A percentile compares a stretch with the other conserved stretches of the same genome.
These are phyloP conservation scores for Kodamaea suecica DNA, from an alignment of 1,139 yeast species.

Conservation along the genomic window DNA sequence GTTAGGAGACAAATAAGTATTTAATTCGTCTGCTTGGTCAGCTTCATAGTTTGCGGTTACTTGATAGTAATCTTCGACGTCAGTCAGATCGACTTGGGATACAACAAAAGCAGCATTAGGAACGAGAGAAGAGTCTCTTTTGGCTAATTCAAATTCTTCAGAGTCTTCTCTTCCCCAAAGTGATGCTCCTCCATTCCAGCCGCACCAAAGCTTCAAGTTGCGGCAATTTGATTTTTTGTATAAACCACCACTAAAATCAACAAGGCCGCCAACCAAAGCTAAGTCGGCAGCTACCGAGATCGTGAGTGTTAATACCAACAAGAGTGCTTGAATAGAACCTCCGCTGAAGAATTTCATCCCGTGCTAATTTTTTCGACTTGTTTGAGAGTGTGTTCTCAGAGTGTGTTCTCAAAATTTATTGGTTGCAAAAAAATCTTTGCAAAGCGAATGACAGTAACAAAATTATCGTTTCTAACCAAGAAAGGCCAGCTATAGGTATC, in stretches of 20 bases:
- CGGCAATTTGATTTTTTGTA: slow-evolving; percentile 1
- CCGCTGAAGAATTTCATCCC: neutral
- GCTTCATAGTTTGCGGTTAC: slow-evolving; percentile 21
- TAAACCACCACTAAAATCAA: slow-evolving; percentile 3
- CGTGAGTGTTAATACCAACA: slow-evolving; percentile 8
- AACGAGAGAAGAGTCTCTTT: slow-evolving; percentile 18
- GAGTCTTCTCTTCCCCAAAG: slow-evolving; percentile 14
- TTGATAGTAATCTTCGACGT: slow-evolving; percentile 17
- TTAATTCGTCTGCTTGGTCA: slow-evolving; percentile 18
- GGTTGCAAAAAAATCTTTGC: slow-evolving; percentile 1
- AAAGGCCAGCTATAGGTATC: neutral
- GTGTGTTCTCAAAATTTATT: neutral
- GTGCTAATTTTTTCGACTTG: neutral
- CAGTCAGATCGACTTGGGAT: slow-evolving; percentile 17
- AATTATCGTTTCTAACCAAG: neutral
- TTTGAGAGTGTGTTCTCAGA: neutral
- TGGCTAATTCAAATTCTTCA: slow-evolving; percentile 25
- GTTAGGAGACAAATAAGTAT: slow-evolving; percentile 12
- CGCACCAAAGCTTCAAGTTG: slow-evolving; percentile 5
- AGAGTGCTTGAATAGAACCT: neutral
- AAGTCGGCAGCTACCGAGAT: slow-evolving; percentile 9
- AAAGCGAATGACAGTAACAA: neutral
- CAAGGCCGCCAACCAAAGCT: slow-evolving; percentile 8
- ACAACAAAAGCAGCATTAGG: slow-evolving; percentile 24
- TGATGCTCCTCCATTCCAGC: slow-evolving; percentile 1